phyloP scores from a whole-genome alignment of 768 basidiomycete genomes.

The Mycena belliarum region DNA sequence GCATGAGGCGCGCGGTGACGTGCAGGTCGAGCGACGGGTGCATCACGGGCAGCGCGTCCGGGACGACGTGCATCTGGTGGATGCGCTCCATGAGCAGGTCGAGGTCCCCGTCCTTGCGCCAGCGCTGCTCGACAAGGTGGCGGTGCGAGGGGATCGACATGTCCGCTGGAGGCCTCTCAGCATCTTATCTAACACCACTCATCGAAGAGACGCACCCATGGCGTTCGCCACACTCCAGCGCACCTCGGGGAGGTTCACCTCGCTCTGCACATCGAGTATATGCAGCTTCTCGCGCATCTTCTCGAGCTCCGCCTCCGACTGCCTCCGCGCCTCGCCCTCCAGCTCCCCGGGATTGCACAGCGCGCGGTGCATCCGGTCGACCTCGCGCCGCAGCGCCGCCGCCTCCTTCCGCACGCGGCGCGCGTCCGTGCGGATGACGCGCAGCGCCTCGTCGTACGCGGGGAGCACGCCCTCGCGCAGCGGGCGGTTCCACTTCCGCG shows the following conservation, averaged over 20 bases:
- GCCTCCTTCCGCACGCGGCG: conserved; percentile 37
- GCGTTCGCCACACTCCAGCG: conserved; percentile 79
- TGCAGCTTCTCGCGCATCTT: conserved; percentile 48
- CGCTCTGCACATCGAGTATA: conserved; percentile 76
- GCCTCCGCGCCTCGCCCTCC: conserved; percentile 30
- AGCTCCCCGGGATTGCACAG: conserved; percentile 28
- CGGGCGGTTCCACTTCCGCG: conserved; percentile 66
- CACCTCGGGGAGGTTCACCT: conserved; percentile 81
- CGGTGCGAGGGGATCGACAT: conserved; percentile 71
- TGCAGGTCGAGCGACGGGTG: conserved; percentile 76
- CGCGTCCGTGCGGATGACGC: conserved; percentile 67
- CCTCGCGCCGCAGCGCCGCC: conserved; percentile 24
- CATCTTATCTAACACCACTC: neutral
- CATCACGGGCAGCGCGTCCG: conserved; percentile 77
- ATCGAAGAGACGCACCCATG: conserved; percentile 56
- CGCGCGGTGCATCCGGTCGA: conserved; percentile 27
- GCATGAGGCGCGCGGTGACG: conserved; percentile 46
- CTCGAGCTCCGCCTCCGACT: conserved; percentile 41
- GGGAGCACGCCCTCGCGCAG: conserved; percentile 63
- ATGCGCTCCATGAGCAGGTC: conserved; percentile 94
- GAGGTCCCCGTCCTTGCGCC: conserved; percentile 82
- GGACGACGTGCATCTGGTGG: conserved; percentile 87
- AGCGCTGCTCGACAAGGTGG: conserved; percentile 80
- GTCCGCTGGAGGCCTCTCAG: conserved; percentile 45
- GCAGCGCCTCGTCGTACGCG: conserved; percentile 84